phyloP scores from a whole-genome alignment of 768 basidiomycete species.

The Trametopsis cervina region DNA sequence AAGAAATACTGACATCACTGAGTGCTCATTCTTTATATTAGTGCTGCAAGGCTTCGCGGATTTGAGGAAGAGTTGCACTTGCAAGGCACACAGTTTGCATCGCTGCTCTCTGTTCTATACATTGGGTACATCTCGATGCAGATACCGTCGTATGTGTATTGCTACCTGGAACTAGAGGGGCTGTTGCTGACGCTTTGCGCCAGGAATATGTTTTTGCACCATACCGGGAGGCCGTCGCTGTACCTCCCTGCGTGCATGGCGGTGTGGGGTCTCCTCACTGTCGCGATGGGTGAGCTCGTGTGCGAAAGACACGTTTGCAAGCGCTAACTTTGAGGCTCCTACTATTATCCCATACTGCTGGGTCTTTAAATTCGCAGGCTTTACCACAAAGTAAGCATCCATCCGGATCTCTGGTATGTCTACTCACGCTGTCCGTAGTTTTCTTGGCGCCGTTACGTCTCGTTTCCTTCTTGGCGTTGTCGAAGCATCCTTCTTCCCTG shows the following conservation, averaged over 20 bases:
- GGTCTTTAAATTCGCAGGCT: constrained; percentile 14
- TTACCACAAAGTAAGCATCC: constrained; percentile 19
- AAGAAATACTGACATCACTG: background rate
- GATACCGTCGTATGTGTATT: constrained; percentile 54
- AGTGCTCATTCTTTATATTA: constrained; percentile 19
- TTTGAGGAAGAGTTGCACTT: constrained; percentile 65
- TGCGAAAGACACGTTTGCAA: too few species aligned
- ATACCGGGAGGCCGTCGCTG: constrained; percentile 60
- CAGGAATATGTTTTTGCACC: constrained; percentile 67
- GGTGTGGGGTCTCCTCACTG: constrained; percentile 49
- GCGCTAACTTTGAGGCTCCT: too few species aligned
- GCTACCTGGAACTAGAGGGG: background rate
- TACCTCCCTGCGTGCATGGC: constrained; percentile 64
- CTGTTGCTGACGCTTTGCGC: background rate
- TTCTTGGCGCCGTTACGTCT: constrained; percentile 53
- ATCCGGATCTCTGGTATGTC: too few species aligned
- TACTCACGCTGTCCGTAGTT: constrained; percentile 31
- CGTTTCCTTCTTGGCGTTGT: constrained; percentile 67
- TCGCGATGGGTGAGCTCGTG: constrained; percentile 36
- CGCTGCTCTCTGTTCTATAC: constrained; percentile 60
- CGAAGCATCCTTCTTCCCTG: constrained; percentile 63
- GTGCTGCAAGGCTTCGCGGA: constrained; percentile 66
- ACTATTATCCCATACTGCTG: too few species aligned
- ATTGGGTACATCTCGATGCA: constrained; percentile 77
- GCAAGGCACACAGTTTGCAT: constrained; percentile 59